Conservation (phyloP, 2,329 filamentous ascomycete genomes). For the Gaeumannomyces sp. region DNA sequence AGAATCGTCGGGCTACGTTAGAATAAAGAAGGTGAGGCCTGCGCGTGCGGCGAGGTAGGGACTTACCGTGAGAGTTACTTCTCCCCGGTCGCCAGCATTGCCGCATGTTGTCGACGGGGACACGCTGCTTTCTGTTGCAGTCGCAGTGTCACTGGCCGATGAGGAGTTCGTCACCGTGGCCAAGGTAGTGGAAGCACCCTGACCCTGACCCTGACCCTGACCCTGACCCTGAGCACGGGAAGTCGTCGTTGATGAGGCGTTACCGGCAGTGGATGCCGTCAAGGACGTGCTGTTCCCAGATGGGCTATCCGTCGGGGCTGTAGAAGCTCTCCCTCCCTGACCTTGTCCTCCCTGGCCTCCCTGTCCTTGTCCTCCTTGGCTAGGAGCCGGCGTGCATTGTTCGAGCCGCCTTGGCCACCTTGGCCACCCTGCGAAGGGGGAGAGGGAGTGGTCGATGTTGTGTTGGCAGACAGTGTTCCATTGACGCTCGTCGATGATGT, state of each 20-base stretch:
- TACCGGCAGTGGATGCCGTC: neutral
- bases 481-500: neutral
- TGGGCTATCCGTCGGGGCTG: neutral
- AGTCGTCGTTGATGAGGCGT: neutral
- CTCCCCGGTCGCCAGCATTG: slow-evolving; percentile 10
- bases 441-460: neutral
- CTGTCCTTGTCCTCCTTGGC: neutral
- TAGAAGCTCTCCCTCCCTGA: neutral
- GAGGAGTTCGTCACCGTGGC: slow-evolving; percentile 3
- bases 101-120: slow-evolving; percentile 11
- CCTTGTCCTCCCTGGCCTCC: neutral
- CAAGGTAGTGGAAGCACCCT: slow-evolving; percentile 1
- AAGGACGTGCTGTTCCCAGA: neutral
- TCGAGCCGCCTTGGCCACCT: neutral
- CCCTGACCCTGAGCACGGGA: neutral
- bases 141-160: neutral
- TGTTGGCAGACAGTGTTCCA: neutral
- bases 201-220: neutral
- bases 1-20: neutral
- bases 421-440: neutral
- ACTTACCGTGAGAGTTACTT: slow-evolving; percentile 15
- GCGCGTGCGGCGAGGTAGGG: neutral
- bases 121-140: neutral
- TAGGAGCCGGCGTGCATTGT: neutral
- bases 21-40: neutral